Base-by-base conservation (phyloP, 2,329 filamentous ascomycete species). In the Hymenoscyphus occultus region DNA sequence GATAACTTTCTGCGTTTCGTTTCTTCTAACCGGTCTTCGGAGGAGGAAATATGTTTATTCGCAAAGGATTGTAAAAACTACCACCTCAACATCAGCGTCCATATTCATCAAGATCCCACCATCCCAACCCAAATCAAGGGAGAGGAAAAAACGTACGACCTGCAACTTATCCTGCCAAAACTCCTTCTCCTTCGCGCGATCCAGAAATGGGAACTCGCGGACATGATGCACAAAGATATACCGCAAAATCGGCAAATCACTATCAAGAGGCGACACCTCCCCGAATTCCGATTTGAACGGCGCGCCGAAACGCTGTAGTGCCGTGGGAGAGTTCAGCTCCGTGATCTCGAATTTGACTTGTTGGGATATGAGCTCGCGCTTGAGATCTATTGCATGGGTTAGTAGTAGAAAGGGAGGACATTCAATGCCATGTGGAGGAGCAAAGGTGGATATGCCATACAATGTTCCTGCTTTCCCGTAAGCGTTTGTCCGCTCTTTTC, bases 81-180 rank as follows among this genome's bases (percentile, higher is more conserved):
- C 39, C 14, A n/a, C n/a, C 13, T 10, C 16, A 57, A 64, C 35
- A 35, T 35, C 9, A 10, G 9, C 35, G 4, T 35, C 35, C 9
- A 7, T 35, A 2, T 28, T 28, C 28, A 28, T 28, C 28, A 28
- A 28, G 28, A 28, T 28, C 28, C 28, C 28, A 28, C 28, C 28
- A 2, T 28, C 3, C 28, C 28, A 28, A 2, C 28, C 22, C 28
- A 28, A 28, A 28, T 28, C 28, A 1, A 28, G 28, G 28, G 28
- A 28, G 28, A 28, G 28, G 28, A 28, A 28, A 28, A 1, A 28
- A 88, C 90, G 71, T 80, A 96, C 92, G 75, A 93, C 86, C 81
- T 99, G 95, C 67, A 99, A 82, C 78, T 96, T 98, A 76, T 98
- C 93, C 80, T 99, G 95, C 95, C 95, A 99, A 75, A 99, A 99